These are phyloP conservation scores for Alternaria gaisen DNA, from an alignment of 2,329 filamentous ascomycete genomes.

Conservation along the genomic window DNA sequence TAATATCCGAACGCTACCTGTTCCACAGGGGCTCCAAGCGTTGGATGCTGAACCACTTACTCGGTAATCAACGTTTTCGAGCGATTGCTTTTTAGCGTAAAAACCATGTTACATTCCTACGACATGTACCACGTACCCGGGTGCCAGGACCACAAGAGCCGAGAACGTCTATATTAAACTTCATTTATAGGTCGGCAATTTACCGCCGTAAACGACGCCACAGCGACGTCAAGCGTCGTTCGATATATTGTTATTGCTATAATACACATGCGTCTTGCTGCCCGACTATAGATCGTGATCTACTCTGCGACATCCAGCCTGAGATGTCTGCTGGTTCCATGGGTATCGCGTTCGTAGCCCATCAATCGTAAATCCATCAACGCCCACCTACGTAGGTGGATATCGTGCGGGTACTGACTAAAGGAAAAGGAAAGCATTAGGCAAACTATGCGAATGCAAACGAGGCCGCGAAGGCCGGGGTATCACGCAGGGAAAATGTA, in stretches of 20 bases:
- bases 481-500: conserved; percentile 41
- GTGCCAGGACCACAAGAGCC: conserved; percentile 9
- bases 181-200: conserved; percentile 16
- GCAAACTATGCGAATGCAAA: conserved; percentile 35
- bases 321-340: not conserved
- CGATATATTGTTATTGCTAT: conserved; percentile 7
- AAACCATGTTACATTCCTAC: not conserved
- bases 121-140: conserved; percentile 2
- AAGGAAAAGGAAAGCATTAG: conserved; percentile 19
- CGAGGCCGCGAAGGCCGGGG: conserved; percentile 36
- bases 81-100: conserved; percentile 3
- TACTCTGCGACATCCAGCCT: not conserved
- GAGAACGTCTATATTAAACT: conserved; percentile 21
- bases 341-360: conserved; percentile 14
- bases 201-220: conserved; percentile 25
- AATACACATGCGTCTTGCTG: conserved; percentile 8
- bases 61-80: conserved; percentile 8
- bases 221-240: not conserved
- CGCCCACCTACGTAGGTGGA: conserved; percentile 29
- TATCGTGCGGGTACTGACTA: conserved; percentile 25
- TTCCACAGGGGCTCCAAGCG: conserved; percentile 2
- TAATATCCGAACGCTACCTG: conserved; percentile 18
- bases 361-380: conserved; percentile 27
- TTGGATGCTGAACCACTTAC: conserved; percentile 1
- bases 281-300: conserved; percentile 2